Percentiles rank a stretch among this genome's conserved stretches.
Conservation (phyloP, 192 early-diverging fungal genomes). For the Funneliformis geosporum region DNA sequence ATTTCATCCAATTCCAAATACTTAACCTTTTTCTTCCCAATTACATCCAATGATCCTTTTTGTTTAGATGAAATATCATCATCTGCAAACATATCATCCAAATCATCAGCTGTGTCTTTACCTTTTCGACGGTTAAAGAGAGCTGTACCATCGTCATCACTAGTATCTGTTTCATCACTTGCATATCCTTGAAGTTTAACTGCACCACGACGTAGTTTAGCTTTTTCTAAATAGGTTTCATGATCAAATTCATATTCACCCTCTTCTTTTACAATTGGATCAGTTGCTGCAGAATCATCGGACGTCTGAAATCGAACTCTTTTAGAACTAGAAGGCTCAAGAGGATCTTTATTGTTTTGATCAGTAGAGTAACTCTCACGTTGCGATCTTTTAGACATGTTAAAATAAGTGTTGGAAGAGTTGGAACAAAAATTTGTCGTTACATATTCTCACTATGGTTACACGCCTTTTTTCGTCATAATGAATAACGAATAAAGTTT, state of each 20-base stretch:
- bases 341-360: neutral
- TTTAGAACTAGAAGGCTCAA: slow-evolving; percentile 13
- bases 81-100: slow-evolving; percentile 67
- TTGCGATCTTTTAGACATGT: neutral
- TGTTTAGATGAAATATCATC: slow-evolving; percentile 21
- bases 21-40: slow-evolving; percentile 33
- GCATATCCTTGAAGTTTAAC: slow-evolving; percentile 52
- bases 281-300: slow-evolving; percentile 7
- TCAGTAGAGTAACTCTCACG: neutral
- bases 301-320: slow-evolving; percentile 37
- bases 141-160: slow-evolving; percentile 46
- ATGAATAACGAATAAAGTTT: too few relatives aligned
- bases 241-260: slow-evolving; percentile 48
- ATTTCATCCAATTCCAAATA: slow-evolving; percentile 43
- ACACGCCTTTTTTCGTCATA: too few relatives aligned
- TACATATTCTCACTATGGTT: too few relatives aligned
- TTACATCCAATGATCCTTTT: slow-evolving; percentile 22
- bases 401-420: too few relatives aligned
- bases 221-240: slow-evolving; percentile 50
- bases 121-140: slow-evolving; percentile 40
- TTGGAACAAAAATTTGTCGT: too few relatives aligned
- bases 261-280: slow-evolving; percentile 20
- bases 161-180: slow-evolving; percentile 39
- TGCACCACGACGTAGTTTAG: slow-evolving; percentile 49
- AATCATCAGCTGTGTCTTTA: slow-evolving; percentile 36